phyloP scores from a whole-genome alignment of 305 asterid genomes.

The Solanum chacoense region DNA sequence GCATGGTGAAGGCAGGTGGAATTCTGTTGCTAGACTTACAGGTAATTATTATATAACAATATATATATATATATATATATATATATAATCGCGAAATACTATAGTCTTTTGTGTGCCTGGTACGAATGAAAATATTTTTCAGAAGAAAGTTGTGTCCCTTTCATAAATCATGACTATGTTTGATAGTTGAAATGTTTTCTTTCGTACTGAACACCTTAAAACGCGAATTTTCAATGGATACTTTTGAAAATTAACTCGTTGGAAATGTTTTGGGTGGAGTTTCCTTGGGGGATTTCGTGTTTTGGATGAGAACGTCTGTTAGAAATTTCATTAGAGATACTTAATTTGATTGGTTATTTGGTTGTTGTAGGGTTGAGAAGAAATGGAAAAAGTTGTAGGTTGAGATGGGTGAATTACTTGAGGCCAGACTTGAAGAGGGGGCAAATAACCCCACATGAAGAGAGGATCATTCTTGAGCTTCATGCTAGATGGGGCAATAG shows the following conservation, averaged over 20 bases:
- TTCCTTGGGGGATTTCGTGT: neutral
- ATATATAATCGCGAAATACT: neutral
- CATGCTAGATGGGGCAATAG: constrained; percentile 89
- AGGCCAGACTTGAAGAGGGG: constrained; percentile 85
- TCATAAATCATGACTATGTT: neutral
- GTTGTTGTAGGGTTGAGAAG: constrained; percentile 51
- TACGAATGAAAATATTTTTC: neutral
- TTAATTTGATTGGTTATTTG: neutral
- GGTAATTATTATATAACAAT: constrained; percentile 22
- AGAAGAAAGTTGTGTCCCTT: neutral
- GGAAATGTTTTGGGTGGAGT: neutral
- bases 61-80: too few species aligned
- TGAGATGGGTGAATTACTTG: constrained; percentile 91
- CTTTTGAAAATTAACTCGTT: neutral
- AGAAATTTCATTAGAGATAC: neutral
- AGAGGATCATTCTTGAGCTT: constrained; percentile 51
- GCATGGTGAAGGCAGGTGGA: constrained; percentile 94
- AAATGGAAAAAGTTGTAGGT: constrained; percentile 80
- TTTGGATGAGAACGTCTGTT: neutral
- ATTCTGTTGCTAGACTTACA: constrained; percentile 60
- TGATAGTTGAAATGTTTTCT: neutral
- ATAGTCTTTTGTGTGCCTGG: neutral
- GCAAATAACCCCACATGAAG: constrained; percentile 72
- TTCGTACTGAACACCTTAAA: neutral
- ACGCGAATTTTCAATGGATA: neutral